Conservation (phyloP, 179 eudicot species). For the Spergularia azorica region DNA sequence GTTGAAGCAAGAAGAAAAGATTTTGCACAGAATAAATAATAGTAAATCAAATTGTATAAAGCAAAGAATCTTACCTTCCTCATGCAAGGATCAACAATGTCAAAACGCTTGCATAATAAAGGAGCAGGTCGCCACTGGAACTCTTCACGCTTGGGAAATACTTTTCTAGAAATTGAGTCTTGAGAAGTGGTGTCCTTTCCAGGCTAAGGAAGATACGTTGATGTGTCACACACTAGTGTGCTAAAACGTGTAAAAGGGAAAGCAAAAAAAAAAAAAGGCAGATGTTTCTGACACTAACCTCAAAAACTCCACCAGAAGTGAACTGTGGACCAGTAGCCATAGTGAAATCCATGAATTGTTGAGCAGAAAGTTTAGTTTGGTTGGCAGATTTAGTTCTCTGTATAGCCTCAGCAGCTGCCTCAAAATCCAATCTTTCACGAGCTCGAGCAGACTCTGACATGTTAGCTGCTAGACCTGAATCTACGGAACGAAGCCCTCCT, state of each 20-base stretch:
- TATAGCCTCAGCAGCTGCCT: slow-evolving; percentile 82
- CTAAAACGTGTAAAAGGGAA: not conserved
- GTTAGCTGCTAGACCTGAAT: slow-evolving; percentile 63
- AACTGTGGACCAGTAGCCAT: slow-evolving; percentile 64
- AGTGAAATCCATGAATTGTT: slow-evolving; percentile 50
- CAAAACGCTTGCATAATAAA: slow-evolving; percentile 92
- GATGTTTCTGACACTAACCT: slow-evolving; percentile 45
- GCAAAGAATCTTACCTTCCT: slow-evolving; percentile 50
- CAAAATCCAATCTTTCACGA: slow-evolving; percentile 94
- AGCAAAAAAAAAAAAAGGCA: not conserved
- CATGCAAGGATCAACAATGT: slow-evolving; percentile 81
- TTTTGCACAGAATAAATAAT: not conserved
- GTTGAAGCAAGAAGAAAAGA: not conserved
- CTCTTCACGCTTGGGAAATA: slow-evolving; percentile 78
- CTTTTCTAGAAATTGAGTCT: slow-evolving; percentile 42
- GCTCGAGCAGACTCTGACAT: slow-evolving; percentile 96
- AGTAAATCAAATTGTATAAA: not conserved
- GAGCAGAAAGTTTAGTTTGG: slow-evolving; percentile 45
- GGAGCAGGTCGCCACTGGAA: slow-evolving; percentile 96
- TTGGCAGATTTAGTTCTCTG: slow-evolving; percentile 55
- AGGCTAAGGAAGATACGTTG: slow-evolving; percentile 33
- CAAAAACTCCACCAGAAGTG: slow-evolving; percentile 58
- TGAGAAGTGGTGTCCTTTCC: slow-evolving; percentile 40
- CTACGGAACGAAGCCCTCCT: slow-evolving; percentile 87
- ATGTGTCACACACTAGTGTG: too few relatives aligned